Base-by-base conservation (phyloP, 345 rosid species). In the Durio zibethinus region DNA sequence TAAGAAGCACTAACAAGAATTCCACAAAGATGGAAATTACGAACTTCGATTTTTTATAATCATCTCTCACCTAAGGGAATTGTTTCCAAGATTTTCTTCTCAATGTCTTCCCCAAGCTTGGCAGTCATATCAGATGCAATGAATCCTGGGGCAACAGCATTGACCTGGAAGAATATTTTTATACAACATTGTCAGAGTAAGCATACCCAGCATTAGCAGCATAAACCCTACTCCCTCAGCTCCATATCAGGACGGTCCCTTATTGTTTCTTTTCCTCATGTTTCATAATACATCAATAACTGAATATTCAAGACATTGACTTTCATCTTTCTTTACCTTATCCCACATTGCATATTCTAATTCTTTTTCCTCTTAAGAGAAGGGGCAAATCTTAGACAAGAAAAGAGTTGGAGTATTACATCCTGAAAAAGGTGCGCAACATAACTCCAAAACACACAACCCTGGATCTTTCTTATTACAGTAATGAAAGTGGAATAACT, bases 51-150 rank as follows among this genome's bases (percentile, higher is more conserved):
- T 33, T 57, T 48, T 16, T 36, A 43, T 35, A 35, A 23, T 78
- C 31, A 60, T 78, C 31, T 53, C 89, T 81, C 78, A 92, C 99
- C 98, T 76, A 92, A 76, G 65, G 99, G 99, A 68, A 97, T 94
- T 36, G 92, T 83, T 83, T 84, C 88, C 90, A 94, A 76, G 77
- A 94, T 87, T 84, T 91, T 97, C 97, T 93, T 97, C 84, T 94
- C 95, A 80, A 89, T 84, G 77, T 91, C 95, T 43, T 90, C 97
- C 25, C 97, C 92, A 80, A 97, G 99, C 85, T 94, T 89, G 77
- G 96, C 88, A 73, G 99, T 94, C 97, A 93, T 89, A 78, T 93
- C 97, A 80, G 98, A 90, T 62, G 97, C 97, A 74, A 96, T 96
- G 85, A 96, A 94, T 53, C 98, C 99, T 0, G 97, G 97, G 47